These are phyloP conservation scores for Cladosporium halotolerans DNA, from an alignment of 2,329 filamentous ascomycete genomes.

Conservation along the genomic window DNA sequence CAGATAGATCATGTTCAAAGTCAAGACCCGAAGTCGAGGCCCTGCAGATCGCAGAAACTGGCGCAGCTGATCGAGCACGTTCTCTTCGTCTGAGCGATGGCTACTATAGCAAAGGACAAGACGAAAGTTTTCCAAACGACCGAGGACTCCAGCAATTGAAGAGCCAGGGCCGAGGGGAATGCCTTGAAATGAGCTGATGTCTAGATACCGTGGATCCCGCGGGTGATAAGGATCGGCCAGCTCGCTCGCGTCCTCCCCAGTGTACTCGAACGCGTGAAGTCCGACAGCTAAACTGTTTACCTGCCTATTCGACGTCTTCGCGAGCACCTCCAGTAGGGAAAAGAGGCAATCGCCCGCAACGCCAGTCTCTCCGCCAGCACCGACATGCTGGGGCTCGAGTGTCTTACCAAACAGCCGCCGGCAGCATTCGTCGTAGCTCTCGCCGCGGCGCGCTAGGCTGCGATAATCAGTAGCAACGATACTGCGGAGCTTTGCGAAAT, in stretches of 20 bases:
- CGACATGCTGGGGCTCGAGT: conserved; percentile 1
- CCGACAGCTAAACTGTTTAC: not conserved
- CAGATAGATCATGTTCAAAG: not conserved
- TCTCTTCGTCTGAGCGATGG: not conserved
- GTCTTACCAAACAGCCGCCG: conserved; percentile 1
- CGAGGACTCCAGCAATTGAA: not conserved
- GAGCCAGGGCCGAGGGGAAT: not conserved
- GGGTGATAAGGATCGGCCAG: not conserved
- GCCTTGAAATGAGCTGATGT: not conserved
- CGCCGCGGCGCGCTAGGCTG: not conserved
- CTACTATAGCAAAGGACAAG: not conserved
- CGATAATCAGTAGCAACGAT: conserved; percentile 7
- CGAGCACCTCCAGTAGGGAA: not conserved
- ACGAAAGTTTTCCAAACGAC: not conserved
- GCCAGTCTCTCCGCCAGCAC: not conserved
- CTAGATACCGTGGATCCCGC: not conserved
- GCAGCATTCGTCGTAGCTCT: not conserved
- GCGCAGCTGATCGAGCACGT: not conserved
- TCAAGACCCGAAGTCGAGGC: not conserved
- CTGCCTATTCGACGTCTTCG: not conserved
- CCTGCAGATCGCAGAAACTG: not conserved
- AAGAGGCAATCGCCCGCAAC: not conserved
- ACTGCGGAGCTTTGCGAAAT: not conserved
- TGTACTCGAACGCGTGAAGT: not conserved
- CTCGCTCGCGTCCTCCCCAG: not conserved